A percentile compares a stretch with the other conserved stretches of the same genome.
phyloP scores from a whole-genome alignment of 108 stramenopile genomes.

The Poteriospumella lacustris region DNA sequence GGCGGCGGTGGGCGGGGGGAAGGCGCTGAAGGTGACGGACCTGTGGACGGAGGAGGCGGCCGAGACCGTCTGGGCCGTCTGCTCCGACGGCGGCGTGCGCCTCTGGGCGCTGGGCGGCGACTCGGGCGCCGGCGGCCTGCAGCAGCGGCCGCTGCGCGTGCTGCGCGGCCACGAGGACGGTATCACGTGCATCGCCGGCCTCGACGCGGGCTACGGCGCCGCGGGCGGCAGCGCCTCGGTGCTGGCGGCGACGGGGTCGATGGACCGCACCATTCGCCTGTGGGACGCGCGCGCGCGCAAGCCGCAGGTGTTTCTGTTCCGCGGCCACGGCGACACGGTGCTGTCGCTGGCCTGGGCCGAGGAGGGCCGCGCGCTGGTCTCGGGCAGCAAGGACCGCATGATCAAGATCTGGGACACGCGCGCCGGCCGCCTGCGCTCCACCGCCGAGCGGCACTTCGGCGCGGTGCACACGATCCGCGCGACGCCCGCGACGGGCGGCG shows the following conservation, averaged over 20 bases:
- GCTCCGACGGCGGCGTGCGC: conserved; percentile 5
- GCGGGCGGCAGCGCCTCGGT: not conserved
- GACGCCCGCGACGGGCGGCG: not conserved
- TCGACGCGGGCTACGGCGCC: not conserved
- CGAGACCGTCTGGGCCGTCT: conserved; percentile 3
- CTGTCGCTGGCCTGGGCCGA: conserved; percentile 9
- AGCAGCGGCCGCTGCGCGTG: not conserved
- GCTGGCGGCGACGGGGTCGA: not conserved
- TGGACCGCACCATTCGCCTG: not conserved
- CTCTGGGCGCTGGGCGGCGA: no score
- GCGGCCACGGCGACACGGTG: not conserved
- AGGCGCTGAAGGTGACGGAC: not conserved
- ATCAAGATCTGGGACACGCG: not conserved
- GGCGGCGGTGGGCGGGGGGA: not conserved
- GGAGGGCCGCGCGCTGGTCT: not conserved
- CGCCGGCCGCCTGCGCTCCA: not conserved
- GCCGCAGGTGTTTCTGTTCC: not conserved
- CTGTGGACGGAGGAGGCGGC: not conserved
- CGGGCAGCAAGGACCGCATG: not conserved
- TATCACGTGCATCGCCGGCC: not conserved
- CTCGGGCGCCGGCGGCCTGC: not conserved
- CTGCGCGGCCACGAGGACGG: not conserved
- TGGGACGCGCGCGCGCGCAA: not conserved
- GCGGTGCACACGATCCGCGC: not conserved
- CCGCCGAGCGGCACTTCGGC: not conserved